Evolutionary conservation across 2,329 filamentous ascomycete species (phyloP).

Genomic region (Cordyceps cicadae): DNA sequence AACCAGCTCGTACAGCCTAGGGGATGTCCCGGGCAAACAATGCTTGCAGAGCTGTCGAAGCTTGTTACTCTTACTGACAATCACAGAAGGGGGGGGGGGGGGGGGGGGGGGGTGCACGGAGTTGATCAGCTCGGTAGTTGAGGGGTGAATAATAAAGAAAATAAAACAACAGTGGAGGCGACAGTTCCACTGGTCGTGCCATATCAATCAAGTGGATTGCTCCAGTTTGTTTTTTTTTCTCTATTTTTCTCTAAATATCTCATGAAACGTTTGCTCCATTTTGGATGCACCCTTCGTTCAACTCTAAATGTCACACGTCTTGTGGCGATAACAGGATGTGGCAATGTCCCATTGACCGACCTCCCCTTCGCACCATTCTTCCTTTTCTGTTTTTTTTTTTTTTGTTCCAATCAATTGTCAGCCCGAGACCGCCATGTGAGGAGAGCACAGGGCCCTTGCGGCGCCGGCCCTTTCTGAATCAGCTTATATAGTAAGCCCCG

Average conservation of each 20-base stretch:
- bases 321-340: not conserved
- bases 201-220: not conserved
- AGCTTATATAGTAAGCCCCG: constrained; percentile 6
- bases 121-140: not conserved
- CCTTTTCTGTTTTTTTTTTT: not conserved
- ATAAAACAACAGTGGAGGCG: not conserved
- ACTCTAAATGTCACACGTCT: not conserved
- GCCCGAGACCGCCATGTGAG: too few species aligned
- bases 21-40: too few species aligned
- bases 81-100: not conserved
- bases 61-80: not conserved
- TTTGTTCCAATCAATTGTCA: not conserved
- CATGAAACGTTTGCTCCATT: not conserved
- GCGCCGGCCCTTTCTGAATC: not conserved
- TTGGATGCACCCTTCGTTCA: not conserved
- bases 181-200: not conserved
- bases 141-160: not conserved
- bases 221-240: not conserved
- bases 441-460: too few species aligned
- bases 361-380: not conserved
- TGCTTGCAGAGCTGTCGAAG: too few species aligned
- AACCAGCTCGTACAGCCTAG: not conserved
- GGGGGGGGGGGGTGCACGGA: not conserved
- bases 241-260: not conserved
- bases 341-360: not conserved